phyloP scores from a whole-genome alignment of 225 moss, liverwort and hornwort genomes.

The Pseudoscleropodium purum region DNA sequence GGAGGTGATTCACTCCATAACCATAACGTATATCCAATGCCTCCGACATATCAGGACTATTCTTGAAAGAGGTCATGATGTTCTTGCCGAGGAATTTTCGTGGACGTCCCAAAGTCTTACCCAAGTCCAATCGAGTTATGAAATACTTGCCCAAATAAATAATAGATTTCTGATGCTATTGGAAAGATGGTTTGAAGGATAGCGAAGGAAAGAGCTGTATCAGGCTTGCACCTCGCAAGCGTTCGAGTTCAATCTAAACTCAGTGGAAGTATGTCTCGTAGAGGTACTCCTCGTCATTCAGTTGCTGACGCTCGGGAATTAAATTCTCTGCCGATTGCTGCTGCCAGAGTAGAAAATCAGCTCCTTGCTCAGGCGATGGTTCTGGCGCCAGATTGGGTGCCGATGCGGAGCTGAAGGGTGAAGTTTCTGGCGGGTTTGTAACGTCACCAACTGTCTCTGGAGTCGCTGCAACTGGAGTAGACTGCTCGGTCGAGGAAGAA shows the following conservation, averaged over 20 bases:
- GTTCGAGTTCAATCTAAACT: neutral
- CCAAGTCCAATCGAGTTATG: neutral
- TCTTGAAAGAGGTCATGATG: neutral
- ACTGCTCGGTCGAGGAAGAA: neutral
- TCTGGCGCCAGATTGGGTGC: neutral
- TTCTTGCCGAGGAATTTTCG: neutral
- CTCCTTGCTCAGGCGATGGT: neutral
- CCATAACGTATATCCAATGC: neutral
- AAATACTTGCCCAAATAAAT: neutral
- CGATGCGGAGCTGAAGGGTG: neutral
- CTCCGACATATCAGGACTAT: neutral
- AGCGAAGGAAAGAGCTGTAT: neutral
- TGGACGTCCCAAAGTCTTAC: neutral
- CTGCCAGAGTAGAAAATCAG: neutral
- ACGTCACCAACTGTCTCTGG: neutral
- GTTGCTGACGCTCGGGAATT: neutral
- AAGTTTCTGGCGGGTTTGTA: neutral
- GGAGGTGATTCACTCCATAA: neutral
- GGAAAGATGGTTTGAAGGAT: neutral
- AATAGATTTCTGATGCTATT: neutral
- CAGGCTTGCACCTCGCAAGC: neutral
- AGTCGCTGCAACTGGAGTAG: neutral
- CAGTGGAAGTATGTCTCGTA: slow-evolving; percentile 27
- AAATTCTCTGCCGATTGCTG: neutral
- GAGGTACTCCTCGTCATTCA: slow-evolving; percentile 6